Base-by-base conservation (phyloP, 768 basidiomycete genomes). In the Chalciporus pseudorubinellus region DNA sequence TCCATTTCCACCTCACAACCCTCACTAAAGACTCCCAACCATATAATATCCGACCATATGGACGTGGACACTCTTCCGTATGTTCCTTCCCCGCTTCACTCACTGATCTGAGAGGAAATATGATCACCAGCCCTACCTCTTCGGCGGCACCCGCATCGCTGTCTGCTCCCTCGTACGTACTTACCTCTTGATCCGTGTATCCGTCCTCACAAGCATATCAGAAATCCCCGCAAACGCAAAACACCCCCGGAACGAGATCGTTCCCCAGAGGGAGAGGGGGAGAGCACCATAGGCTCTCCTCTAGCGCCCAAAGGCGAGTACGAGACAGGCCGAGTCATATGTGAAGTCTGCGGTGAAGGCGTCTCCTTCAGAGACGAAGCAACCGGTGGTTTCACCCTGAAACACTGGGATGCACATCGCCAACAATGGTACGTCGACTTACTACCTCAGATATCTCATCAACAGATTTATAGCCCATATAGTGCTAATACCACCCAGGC, bases 341-440 rank as follows among this genome's bases (percentile, higher is more conserved):
- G 87, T 68, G 81, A 83, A 53, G 71, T 73, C 8, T 90, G 88
- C 59, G 78, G 80, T 10, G 71, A 75, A 20, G 72, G 75, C 12
- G 79, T 90, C 46, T 80, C 84, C 4, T 85, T 88, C 66, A 75
- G 85, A 20, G 85, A 89, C 65, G 82, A 83, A 28, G 65, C 68
- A 12, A 76, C 81, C 28, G 81, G 81, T 2, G 79, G 72, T 3
- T 88, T 89, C 64, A 85, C 85, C 33, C 68, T 82, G 36, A 78
- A 80, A 59, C 81, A 82, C 40, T 89, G 87, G 88, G 81, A 83
- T 29, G 77, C 81, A 13, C 87, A 89, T 68, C 77, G 79, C 11
- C 66, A 72, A 39, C 67, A 72, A 24, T 87, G 85, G 86, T 85
- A 59, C 26, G 79, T 69, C 41, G 9, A 9, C 5, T 43, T 41